Base-by-base conservation (phyloP, 2,329 filamentous ascomycete species). In the Stagonosporopsis tanaceti region DNA sequence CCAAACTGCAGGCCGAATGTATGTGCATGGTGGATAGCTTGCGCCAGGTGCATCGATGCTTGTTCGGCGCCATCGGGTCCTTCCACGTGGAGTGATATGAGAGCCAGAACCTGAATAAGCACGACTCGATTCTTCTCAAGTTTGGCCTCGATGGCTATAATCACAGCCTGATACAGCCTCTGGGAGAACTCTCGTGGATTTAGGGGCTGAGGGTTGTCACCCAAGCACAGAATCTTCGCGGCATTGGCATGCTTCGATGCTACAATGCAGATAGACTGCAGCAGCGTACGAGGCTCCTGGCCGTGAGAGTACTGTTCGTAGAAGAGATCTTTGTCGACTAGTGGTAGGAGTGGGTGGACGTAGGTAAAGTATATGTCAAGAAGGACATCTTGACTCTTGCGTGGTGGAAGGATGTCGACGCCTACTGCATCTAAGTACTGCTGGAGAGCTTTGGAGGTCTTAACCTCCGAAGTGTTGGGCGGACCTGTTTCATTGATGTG, bases 11-110 rank as follows among this genome's bases (percentile, higher is more conserved):
- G 72, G 7, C 80, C 80, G 25, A 82, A 76, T 1, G 80, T 81
- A 55, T 82, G 80, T 4, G 78, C 79, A 59, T 82, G 79, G 44
- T 82, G 80, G 48, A 82, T 80, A 7, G 81, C 80, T 67, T 81
- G 78, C 0, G 77, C 76, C 5, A 82, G 69, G 48, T 79, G 76
- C 75, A 81, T 77, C 0, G 79, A 80, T 4, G 79, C 76, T 52
- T 80, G 78, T 57, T 81, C 79, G 2, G 77, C 77, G 17, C 79
- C 80, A 53, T 81, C 80, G 12, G 77, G 73, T 4, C 80, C 80
- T 68, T 83, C 80, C 47, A 73, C 76, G 59, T 82, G 79, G 2
- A 82, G 73, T 3, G 80, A 81, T 34, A 81, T 75, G 11, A 83
- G 63, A 15, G 80, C 79, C 30, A 81, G 67, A 17, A 79, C 77